Evolutionary conservation across 2,329 filamentous ascomycete genomes (phyloP).

Genomic region (Lachnellula subtilissima): DNA sequence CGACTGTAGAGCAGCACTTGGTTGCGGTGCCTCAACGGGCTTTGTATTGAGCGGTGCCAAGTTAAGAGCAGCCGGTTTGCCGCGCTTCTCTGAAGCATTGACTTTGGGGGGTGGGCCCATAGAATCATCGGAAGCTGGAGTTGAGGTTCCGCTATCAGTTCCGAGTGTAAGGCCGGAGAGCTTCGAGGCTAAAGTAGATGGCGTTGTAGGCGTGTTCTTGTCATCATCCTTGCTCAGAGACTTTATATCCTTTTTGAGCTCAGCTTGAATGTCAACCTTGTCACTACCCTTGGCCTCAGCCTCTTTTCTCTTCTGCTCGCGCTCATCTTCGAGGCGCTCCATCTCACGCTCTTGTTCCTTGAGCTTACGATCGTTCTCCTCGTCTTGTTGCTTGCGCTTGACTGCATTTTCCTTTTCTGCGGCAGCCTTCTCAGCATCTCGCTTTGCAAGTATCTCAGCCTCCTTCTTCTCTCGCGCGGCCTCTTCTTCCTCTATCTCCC

Average conservation of each 20-base stretch:
- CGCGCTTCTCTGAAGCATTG: conserved; percentile 55
- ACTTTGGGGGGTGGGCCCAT: conserved; percentile 49
- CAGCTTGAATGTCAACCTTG: not conserved
- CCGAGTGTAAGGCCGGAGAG: conserved; percentile 47
- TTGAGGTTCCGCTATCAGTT: conserved; percentile 37
- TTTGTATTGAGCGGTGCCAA: conserved; percentile 77
- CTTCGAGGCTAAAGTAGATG: conserved; percentile 38
- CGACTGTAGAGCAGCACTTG: conserved; percentile 88
- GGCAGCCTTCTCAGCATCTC: conserved; percentile 34
- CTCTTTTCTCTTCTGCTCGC: conserved; percentile 53
- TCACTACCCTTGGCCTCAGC: conserved; percentile 25
- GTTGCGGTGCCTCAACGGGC: conserved; percentile 83
- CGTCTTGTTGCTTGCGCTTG: conserved; percentile 44
- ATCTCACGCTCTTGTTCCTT: conserved; percentile 69
- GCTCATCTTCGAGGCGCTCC: conserved; percentile 68
- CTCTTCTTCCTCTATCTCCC: conserved; percentile 47
- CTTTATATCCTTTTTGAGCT: conserved; percentile 10
- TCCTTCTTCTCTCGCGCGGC: conserved; percentile 30
- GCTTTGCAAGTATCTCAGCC: conserved; percentile 32
- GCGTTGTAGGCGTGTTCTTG: conserved; percentile 24
- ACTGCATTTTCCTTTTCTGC: conserved; percentile 41
- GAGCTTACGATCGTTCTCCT: conserved; percentile 60
- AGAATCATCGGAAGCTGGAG: conserved; percentile 40
- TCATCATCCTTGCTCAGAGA: conserved; percentile 18
- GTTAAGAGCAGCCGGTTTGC: conserved; percentile 85